Evolutionary conservation across 2,329 filamentous ascomycete species (phyloP), one percentile per base, ranked within the genome.

Genomic region (Macroventuria anomochaeta): DNA sequence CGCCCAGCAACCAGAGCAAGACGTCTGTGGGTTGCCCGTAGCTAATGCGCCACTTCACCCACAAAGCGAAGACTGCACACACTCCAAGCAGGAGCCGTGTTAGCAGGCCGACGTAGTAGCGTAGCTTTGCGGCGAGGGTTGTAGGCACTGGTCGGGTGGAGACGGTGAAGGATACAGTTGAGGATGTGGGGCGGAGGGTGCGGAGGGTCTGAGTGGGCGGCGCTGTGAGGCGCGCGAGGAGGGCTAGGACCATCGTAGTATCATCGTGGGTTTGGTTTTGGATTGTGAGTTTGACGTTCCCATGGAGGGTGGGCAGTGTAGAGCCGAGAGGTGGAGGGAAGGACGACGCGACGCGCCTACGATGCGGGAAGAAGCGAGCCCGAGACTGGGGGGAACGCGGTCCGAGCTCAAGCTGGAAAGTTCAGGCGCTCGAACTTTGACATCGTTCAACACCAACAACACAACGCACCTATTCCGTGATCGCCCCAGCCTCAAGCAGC

Each of bases 151-250:
- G 85, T 37, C 86, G 85, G 53, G 93, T 97, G 29, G 93, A 95
- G 50, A 97, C 90, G 25, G 89, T 96, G 81, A 93, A 97, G 62
- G 90, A 89, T 71, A 90, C 87, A n/a, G 95, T 96, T 2, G 92
- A 96, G 39, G 91, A 88, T 20, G 95, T 80, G 11, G 79, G 79
- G n/a, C 67, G 61, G 8, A 69, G 46, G 11, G 55, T 64, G 7
- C 49, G 67, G 0, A 74, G 59, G 5, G 58, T 66, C 17, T 69
- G 67, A 3, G 55, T 31, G 2, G 68, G 63, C 2, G 71, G 72
- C 12, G 69, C 64, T 7, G 49, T 66, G 15, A 72, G 49, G 44
- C 59, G 60, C n/a, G 62, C 55, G 21, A 73, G 49, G 7, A 67
- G 25, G 26, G 46, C 29, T 15, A 60, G 51, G 25, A 48, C 26